A percentile compares a stretch with the other conserved stretches of the same genome.
phyloP scores from a whole-genome alignment of 192 early-diverging fungal species.

The Backusella luteola region DNA sequence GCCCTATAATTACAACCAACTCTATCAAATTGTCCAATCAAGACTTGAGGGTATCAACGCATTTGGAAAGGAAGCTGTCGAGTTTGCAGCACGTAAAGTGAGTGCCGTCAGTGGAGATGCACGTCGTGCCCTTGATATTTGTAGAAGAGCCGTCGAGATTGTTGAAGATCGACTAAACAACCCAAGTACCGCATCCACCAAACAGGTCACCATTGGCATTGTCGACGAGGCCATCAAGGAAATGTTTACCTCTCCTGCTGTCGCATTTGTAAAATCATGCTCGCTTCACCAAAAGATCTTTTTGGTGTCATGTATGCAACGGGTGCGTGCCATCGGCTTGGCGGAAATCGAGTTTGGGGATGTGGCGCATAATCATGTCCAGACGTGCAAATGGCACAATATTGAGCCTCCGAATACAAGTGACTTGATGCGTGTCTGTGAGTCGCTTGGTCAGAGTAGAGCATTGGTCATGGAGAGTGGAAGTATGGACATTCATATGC shows the following conservation, averaged over 20 bases:
- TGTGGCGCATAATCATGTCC: constrained; percentile 64
- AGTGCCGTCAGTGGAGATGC: constrained; percentile 96
- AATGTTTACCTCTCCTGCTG: constrained; percentile 79
- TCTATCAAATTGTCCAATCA: constrained; percentile 83
- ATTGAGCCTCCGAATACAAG: constrained; percentile 57
- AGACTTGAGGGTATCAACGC: constrained; percentile 69
- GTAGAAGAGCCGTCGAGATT: constrained; percentile 75
- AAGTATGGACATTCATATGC: constrained; percentile 63
- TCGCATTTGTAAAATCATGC: constrained; percentile 69
- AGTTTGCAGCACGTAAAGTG: constrained; percentile 94
- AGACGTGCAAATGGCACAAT: constrained; percentile 66
- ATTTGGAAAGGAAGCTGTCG: constrained; percentile 82
- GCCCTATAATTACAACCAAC: constrained; percentile 85
- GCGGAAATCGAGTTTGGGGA: constrained; percentile 75
- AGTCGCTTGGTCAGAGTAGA: constrained; percentile 58
- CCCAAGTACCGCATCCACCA: constrained; percentile 7
- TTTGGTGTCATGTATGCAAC: constrained; percentile 66
- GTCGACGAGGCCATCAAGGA: constrained; percentile 83
- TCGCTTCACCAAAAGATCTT: constrained; percentile 87
- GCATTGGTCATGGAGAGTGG: constrained; percentile 65
- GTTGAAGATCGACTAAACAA: constrained; percentile 45
- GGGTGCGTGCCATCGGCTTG: constrained; percentile 62
- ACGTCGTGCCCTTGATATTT: constrained; percentile 91
- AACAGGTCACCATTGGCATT: constrained; percentile 62
- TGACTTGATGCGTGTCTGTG: constrained; percentile 63